Evolutionary conservation across 2,329 filamentous ascomycete genomes (phyloP).

Genomic region (Parastagonospora avenae): DNA sequence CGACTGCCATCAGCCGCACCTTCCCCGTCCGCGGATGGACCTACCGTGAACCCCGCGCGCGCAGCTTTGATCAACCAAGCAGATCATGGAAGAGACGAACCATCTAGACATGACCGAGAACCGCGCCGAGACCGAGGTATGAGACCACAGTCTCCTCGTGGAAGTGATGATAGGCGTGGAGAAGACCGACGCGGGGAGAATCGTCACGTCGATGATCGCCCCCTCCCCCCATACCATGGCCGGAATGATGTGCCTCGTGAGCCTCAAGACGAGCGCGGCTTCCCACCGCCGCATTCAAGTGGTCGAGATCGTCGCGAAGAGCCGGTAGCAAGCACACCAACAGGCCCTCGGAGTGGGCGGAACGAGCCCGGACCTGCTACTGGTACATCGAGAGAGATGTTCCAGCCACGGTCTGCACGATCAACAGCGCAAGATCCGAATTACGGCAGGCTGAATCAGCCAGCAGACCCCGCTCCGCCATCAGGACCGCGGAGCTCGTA

Average conservation of each 20-base stretch:
- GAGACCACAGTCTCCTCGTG: slow-evolving; percentile 37
- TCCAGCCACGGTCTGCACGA: slow-evolving; percentile 43
- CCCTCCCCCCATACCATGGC: slow-evolving; percentile 25
- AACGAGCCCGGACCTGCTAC: slow-evolving; percentile 29
- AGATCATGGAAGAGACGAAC: slow-evolving; percentile 35
- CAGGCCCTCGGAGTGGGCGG: slow-evolving; percentile 58
- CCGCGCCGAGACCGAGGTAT: slow-evolving; percentile 36
- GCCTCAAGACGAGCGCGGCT: slow-evolving; percentile 39
- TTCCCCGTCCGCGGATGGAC: slow-evolving; percentile 22
- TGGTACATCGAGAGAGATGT: slow-evolving; percentile 46
- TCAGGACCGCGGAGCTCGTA: slow-evolving; percentile 59
- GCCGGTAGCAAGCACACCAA: slow-evolving; percentile 53
- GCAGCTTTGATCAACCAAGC: slow-evolving; percentile 48
- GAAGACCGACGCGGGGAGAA: slow-evolving; percentile 28
- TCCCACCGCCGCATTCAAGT: slow-evolving; percentile 24
- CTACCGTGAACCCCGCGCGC: slow-evolving; percentile 50
- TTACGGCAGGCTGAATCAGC: slow-evolving; percentile 56
- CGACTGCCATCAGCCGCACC: slow-evolving; percentile 20
- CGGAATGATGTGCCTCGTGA: slow-evolving; percentile 34
- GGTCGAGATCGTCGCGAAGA: slow-evolving; percentile 49
- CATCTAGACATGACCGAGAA: slow-evolving; percentile 33
- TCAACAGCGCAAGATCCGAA: slow-evolving; percentile 52
- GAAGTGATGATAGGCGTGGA: slow-evolving; percentile 29
- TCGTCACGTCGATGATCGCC: slow-evolving; percentile 35
- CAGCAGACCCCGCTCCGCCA: slow-evolving; percentile 56